Conservation (phyloP, 768 basidiomycete species). For the Rhizopogon salebrosus region DNA sequence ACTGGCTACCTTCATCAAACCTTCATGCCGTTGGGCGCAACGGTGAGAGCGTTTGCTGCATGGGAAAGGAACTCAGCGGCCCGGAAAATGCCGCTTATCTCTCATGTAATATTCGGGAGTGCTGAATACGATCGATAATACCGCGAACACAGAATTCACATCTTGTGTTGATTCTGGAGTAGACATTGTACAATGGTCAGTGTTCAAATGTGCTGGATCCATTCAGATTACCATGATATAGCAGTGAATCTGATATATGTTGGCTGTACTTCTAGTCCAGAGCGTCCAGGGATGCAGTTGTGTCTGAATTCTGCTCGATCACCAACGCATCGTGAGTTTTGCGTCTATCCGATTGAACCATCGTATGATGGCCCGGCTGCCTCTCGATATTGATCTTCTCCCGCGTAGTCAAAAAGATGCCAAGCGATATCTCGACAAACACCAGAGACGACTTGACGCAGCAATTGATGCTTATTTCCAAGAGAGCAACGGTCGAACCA, state of each 20-base stretch:
- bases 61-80: slow-evolving; percentile 11
- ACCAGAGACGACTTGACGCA: slow-evolving; percentile 58
- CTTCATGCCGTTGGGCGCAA: background rate
- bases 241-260: background rate
- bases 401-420: slow-evolving; percentile 45
- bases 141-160: background rate
- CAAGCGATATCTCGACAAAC: slow-evolving; percentile 60
- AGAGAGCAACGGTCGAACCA: slow-evolving; percentile 25
- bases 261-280: slow-evolving; percentile 17
- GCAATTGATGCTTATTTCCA: slow-evolving; percentile 73
- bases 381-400: slow-evolving; percentile 2
- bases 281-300: slow-evolving; percentile 36
- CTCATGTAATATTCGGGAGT: no score
- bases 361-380: background rate
- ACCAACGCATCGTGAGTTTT: slow-evolving; percentile 67
- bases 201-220: background rate
- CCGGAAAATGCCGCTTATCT: slow-evolving; percentile 15
- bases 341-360: background rate
- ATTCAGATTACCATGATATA: background rate
- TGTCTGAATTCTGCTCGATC: slow-evolving; percentile 56
- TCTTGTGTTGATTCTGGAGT: background rate
- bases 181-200: slow-evolving; percentile 18
- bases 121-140: background rate
- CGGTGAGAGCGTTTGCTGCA: no score
- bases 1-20: background rate